Evolutionary conservation across 2,329 filamentous ascomycete species (phyloP).

Genomic region (Coniochaeta sp.): DNA sequence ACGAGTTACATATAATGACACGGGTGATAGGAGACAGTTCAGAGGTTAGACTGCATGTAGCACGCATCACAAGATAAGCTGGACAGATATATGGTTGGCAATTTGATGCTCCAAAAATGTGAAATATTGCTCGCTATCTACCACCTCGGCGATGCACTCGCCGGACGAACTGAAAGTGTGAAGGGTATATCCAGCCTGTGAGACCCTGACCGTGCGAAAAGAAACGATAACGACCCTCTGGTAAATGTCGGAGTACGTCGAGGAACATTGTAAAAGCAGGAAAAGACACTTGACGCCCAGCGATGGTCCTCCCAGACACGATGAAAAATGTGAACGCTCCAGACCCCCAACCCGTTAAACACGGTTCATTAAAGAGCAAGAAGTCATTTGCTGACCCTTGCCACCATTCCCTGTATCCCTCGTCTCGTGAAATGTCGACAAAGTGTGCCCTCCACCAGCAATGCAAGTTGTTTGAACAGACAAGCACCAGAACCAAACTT

Average conservation of each 20-base stretch:
- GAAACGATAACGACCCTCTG: constrained; percentile 3
- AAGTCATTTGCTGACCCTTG: not conserved
- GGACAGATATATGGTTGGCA: not conserved
- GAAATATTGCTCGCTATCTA: not conserved
- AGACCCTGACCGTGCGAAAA: constrained; percentile 8
- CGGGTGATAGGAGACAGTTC: too few species aligned
- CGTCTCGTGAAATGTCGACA: not conserved
- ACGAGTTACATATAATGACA: not conserved
- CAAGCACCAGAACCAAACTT: not conserved
- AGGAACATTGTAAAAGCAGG: not conserved
- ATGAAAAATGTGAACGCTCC: not conserved
- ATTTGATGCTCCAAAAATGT: not conserved
- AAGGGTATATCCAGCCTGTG: constrained; percentile 18
- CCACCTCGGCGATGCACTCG: not conserved
- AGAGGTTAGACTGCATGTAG: too few species aligned
- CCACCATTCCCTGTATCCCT: not conserved
- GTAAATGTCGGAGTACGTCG: constrained; percentile 1
- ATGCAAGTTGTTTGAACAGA: constrained; percentile 1
- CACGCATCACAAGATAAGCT: not conserved
- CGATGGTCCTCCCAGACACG: not conserved
- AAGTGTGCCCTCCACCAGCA: not conserved
- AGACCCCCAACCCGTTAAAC: not conserved
- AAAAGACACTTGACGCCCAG: constrained; percentile 2
- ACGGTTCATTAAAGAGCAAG: not conserved
- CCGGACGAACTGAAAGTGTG: constrained; percentile 3